Conservation (phyloP, 257 asterid species). For the Solanum sitiens region DNA sequence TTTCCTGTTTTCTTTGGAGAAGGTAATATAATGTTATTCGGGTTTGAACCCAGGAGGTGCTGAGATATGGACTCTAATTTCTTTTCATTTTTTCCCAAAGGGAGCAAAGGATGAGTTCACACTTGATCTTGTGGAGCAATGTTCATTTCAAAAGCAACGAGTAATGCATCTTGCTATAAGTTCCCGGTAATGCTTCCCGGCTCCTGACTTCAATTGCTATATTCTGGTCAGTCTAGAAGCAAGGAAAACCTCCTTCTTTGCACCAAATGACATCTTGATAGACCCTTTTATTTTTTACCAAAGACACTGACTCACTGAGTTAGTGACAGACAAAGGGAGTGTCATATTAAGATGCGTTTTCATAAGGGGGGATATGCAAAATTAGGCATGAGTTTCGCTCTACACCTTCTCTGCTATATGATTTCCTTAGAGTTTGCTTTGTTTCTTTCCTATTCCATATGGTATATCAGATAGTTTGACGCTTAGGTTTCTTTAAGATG, state of each 20-base stretch:
- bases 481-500: not conserved
- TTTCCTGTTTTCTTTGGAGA: not conserved
- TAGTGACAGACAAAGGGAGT: not conserved
- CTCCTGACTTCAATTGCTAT: not conserved
- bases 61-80: not conserved
- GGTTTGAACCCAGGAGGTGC: not conserved
- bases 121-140: slow-evolving; percentile 86
- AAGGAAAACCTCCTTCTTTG: not conserved
- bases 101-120: slow-evolving; percentile 97
- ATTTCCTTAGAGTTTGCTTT: not conserved
- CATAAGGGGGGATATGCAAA: not conserved
- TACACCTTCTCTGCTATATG: not conserved
- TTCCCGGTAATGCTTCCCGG: slow-evolving; percentile 48
- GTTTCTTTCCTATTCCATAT: not conserved
- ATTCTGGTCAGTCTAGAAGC: not conserved
- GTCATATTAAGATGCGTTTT: not conserved
- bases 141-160: slow-evolving; percentile 73
- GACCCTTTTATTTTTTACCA: not conserved
- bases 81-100: slow-evolving; percentile 19
- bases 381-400: not conserved
- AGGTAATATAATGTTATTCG: not conserved
- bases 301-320: not conserved
- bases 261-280: not conserved
- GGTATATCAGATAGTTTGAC: not conserved
- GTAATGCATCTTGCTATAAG: slow-evolving; percentile 79